Evolutionary conservation across 495 filamentous ascomycete genomes (phyloP).

Genomic region (Aspergillus wentii): DNA sequence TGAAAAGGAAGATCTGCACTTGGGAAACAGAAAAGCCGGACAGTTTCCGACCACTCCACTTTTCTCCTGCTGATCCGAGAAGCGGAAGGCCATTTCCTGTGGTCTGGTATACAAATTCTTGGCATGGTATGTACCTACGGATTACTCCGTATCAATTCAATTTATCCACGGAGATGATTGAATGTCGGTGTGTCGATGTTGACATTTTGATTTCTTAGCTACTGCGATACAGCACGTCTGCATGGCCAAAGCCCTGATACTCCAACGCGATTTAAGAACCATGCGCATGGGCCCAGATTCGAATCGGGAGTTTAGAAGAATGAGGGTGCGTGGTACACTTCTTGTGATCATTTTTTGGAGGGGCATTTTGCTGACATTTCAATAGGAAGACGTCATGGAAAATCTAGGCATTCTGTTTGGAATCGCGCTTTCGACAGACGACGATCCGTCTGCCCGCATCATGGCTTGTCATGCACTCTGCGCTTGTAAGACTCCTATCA

Average conservation of each 20-base stretch:
- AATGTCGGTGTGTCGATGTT: no score
- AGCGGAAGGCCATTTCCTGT: slow-evolving; percentile 33
- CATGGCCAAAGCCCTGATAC: slow-evolving; percentile 33
- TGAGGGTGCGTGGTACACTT: slow-evolving; percentile 27
- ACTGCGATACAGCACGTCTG: slow-evolving; percentile 36
- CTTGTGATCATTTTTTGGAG: background rate
- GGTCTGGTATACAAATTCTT: slow-evolving; percentile 32
- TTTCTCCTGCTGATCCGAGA: slow-evolving; percentile 21
- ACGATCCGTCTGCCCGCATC: slow-evolving; percentile 32
- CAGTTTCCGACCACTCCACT: slow-evolving; percentile 31
- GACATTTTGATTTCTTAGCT: slow-evolving; percentile 15
- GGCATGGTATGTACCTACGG: slow-evolving; percentile 25
- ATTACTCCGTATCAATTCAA: no score
- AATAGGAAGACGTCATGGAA: slow-evolving; percentile 22
- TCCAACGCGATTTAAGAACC: slow-evolving; percentile 11
- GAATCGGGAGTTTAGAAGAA: slow-evolving; percentile 2
- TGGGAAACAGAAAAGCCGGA: slow-evolving; percentile 31
- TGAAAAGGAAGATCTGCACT: slow-evolving; percentile 23
- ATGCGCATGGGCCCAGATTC: background rate
- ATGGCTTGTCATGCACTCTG: slow-evolving; percentile 37
- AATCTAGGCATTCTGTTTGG: slow-evolving; percentile 34
- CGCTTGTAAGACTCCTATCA: slow-evolving; percentile 26
- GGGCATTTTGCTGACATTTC: slow-evolving; percentile 1
- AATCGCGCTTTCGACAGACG: slow-evolving; percentile 33
- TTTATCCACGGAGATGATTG: no score